These are phyloP conservation scores for Salix exigua DNA, from an alignment of 345 rosid species.

Conservation along the genomic window DNA sequence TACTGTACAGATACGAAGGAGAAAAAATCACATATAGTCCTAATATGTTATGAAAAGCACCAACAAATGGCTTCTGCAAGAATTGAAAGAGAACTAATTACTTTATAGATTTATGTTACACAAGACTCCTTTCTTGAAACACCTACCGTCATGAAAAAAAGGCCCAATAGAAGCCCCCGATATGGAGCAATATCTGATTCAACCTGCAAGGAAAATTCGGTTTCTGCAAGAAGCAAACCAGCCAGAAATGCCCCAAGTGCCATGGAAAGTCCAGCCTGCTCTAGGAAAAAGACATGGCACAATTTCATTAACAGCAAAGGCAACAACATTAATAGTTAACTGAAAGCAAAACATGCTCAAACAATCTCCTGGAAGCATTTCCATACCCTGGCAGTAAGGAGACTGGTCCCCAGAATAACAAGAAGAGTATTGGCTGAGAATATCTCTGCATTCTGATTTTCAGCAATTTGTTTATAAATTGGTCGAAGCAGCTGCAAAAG, in stretches of 20 bases:
- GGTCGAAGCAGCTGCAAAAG: constrained; percentile 89
- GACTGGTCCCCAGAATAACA: constrained; percentile 95
- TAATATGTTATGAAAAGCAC: not conserved
- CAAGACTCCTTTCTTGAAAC: not conserved
- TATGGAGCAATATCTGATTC: constrained; percentile 99
- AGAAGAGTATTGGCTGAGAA: constrained; percentile 97
- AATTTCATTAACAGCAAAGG: constrained; percentile 4
- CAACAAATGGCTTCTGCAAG: not conserved
- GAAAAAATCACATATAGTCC: not conserved
- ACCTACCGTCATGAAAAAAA: constrained; percentile 98
- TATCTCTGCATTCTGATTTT: constrained; percentile 96
- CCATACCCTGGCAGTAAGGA: constrained; percentile 96
- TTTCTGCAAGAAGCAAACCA: constrained; percentile 98
- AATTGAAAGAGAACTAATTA: not conserved
- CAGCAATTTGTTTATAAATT: constrained; percentile 93
- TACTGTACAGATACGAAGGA: not conserved
- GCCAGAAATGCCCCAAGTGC: constrained; percentile 98
- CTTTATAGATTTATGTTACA: not conserved
- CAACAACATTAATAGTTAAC: not conserved
- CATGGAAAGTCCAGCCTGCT: constrained; percentile 99
- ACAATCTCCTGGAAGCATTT: constrained; percentile 16
- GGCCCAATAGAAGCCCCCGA: constrained; percentile 95
- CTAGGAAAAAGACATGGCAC: constrained; percentile 16
- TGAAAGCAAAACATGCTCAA: not conserved
- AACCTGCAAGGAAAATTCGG: constrained; percentile 98